A percentile compares a stretch with the other conserved stretches of the same genome.
Evolutionary conservation across 495 filamentous ascomycete genomes (phyloP).

Genomic region (Amphirosellinia nigrospora): DNA sequence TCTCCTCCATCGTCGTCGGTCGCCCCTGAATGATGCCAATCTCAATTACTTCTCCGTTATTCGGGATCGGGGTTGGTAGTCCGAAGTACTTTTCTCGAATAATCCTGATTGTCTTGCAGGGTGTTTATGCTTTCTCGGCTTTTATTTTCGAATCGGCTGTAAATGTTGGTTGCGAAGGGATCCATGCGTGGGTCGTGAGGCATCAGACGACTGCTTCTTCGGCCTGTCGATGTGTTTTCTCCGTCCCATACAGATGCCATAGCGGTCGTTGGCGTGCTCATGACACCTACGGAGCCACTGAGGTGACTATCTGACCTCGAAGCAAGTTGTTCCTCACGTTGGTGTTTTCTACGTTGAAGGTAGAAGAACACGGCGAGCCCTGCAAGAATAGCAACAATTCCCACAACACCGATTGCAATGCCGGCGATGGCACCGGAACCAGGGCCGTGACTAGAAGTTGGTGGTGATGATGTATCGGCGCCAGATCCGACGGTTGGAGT

Average conservation of each 20-base stretch:
- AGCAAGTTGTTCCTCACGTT: slow-evolving; percentile 31
- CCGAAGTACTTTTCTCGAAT: slow-evolving; percentile 60
- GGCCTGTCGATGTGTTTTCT: slow-evolving; percentile 44
- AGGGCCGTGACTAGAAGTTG: slow-evolving; percentile 37
- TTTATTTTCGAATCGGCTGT: slow-evolving; percentile 52
- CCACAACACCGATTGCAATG: slow-evolving; percentile 50
- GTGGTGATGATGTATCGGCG: slow-evolving; percentile 15
- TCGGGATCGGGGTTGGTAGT: slow-evolving; percentile 59
- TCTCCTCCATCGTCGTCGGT: slow-evolving; percentile 27
- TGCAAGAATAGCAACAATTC: slow-evolving; percentile 35
- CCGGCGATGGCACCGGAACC: slow-evolving; percentile 46
- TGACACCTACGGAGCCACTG: slow-evolving; percentile 48
- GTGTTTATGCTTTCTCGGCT: slow-evolving; percentile 62
- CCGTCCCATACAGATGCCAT: slow-evolving; percentile 44
- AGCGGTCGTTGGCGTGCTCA: slow-evolving; percentile 42
- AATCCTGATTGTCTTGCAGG: slow-evolving; percentile 62
- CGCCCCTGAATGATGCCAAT: background rate
- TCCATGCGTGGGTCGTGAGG: slow-evolving; percentile 62
- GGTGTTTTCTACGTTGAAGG: slow-evolving; percentile 41
- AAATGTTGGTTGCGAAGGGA: slow-evolving; percentile 54
- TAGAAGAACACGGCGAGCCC: slow-evolving; percentile 40
- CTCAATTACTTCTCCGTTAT: slow-evolving; percentile 26
- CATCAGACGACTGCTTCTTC: slow-evolving; percentile 56
- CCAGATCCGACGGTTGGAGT: slow-evolving; percentile 25
- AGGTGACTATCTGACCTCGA: slow-evolving; percentile 37